Evolutionary conservation across 108 stramenopile genomes (phyloP), one percentile per base, ranked within the genome.

Genomic region (Phaeodactylum tricornutum): DNA sequence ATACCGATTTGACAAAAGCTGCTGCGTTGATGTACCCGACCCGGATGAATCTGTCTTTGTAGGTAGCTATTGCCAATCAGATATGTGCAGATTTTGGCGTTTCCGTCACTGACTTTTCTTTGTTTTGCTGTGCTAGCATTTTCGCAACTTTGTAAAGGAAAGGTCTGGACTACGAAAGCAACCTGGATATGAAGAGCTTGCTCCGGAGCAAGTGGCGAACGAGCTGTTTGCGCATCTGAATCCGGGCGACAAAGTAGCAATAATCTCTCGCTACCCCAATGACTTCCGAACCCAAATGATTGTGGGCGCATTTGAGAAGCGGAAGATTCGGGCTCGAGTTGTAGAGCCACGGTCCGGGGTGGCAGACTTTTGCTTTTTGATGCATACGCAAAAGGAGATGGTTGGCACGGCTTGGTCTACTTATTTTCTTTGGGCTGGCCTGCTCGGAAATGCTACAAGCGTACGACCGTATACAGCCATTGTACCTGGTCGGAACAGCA

Each of bases 331-430:
- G 9, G 77, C 72, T 2, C 55, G 67, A 14, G n/a, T 73, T 1
- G 38, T 75, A 1, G 29, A 29, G 3, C 61, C 45, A 16, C 64
- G 66, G 34, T 44, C 37, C 12, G 59, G 43, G 17, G 30, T 67
- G 28, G 60, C 73, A 37, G 81, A 83, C 44, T 83, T 83, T 69
- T 83, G 81, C 23, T 76, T 79, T 36, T 30, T 79, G n/a, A 49
- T 56, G 39, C 27, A 25, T 11, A 52, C 81, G 4, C 26, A 60
- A 42, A 69, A 72, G 41, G 64, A 69, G 49, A 19, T 77, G 20
- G 51, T 72, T 3, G 80, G 80, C 9, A 29, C 20, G 15, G 36
- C 57, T 8, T 43, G 25, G 21, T 82, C 80, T 7, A 72, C 74
- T 8, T 82, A 53, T 53, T 47, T 66, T 3, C 4, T 26, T 5